Base-by-base conservation (phyloP, 2,329 filamentous ascomycete genomes). In the Ceratocystis alfenasii region DNA sequence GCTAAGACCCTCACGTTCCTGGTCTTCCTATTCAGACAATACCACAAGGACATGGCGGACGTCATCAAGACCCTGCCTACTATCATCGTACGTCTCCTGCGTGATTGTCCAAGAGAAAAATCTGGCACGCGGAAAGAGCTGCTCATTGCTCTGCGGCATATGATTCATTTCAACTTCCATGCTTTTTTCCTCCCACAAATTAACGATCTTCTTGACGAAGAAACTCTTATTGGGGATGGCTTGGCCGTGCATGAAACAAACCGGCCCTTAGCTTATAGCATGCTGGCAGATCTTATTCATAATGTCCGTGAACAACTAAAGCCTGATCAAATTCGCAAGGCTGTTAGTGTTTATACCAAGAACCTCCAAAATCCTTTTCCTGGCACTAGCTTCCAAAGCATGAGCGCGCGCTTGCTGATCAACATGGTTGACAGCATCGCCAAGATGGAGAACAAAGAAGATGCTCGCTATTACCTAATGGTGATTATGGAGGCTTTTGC, bases 1-100 rank as follows among this genome's bases (percentile, higher is more conserved):
- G 94, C 99, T 17, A 97, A 99, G 79, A 97, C 93, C 0, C 97
- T 99, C 93, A 97, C 92, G 72, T 99, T 99, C 72, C 75, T 99
- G 70, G 95, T 95, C 0, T 99, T 97, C 73, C 78, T 99, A 0
- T 81, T 99, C 12, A 81, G 94, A 55, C 88, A 95, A 61, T 95
- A 96, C 74, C 86, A 91, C 1, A 87, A 88, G 67, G 89, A 96
- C 70, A 78, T 99, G 8, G 84, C 85, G 10, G 94, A 99, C 71
- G 97, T 99, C 71, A 78, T 99, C 33, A 87, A 86, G 0, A 87
- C 85, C 0, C 78, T 99, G 17, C 94, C 94, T 0, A 87, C 88
- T 44, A 93, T 97, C 46, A 90, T 97, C 2, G 90, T 99, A 5
- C 85, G 94, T 5, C 78, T 99, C 59, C 79, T 99, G 59, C 90